Evolutionary conservation across 495 filamentous ascomycete species (phyloP).

Genomic region (Penicillium longicatenatum): DNA sequence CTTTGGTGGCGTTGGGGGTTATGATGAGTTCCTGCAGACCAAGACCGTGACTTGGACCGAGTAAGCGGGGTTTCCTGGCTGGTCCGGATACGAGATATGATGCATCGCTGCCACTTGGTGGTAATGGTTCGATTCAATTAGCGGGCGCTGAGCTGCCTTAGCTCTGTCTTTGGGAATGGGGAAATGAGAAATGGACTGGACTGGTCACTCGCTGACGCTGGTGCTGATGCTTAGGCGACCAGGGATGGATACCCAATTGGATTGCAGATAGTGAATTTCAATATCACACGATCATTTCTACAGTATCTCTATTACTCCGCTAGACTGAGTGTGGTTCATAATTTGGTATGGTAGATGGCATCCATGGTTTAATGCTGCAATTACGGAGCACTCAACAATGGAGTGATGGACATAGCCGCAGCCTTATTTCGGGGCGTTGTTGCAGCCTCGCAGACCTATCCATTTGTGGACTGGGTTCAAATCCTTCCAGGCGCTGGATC

Average conservation of each 20-base stretch:
- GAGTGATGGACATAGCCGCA: background rate
- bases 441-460: background rate
- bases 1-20: conserved; percentile 55
- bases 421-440: background rate
- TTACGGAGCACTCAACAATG: background rate
- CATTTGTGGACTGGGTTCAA: background rate
- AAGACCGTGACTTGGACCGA: conserved; percentile 78
- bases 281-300: background rate
- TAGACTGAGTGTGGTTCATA: background rate
- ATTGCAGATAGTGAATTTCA: background rate
- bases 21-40: conserved; percentile 78
- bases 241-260: conserved; percentile 5
- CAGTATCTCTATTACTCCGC: background rate
- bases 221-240: background rate
- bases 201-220: background rate
- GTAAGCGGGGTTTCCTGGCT: conserved; percentile 17
- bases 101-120: background rate
- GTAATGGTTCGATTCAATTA: background rate
- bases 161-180: conserved; percentile 3
- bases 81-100: background rate
- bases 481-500: background rate
- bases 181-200: background rate
- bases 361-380: too few species aligned
- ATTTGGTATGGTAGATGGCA: too few species aligned
- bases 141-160: conserved; percentile 16